Conservation (phyloP, 2,329 filamentous ascomycete species). For the Basipetospora chlamydospora region DNA sequence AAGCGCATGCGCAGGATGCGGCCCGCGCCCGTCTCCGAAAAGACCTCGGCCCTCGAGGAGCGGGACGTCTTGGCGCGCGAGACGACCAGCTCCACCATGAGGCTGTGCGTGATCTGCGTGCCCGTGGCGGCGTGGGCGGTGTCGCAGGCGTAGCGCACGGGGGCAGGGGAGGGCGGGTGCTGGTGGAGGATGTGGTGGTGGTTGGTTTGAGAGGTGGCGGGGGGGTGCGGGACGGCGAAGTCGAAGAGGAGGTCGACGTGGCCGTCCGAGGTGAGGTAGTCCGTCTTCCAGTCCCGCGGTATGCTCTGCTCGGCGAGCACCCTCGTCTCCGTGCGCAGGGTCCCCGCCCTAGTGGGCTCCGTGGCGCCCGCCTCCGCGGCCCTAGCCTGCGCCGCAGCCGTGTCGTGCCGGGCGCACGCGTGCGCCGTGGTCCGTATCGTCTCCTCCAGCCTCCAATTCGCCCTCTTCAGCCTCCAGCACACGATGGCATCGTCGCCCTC, state of each 20-base stretch:
- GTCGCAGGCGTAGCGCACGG: constrained; percentile 58
- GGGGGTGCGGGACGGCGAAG: constrained; percentile 47
- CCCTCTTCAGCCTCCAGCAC: constrained; percentile 77
- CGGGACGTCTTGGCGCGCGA: constrained; percentile 57
- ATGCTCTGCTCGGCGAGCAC: constrained; percentile 69
- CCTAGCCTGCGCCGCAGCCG: constrained; percentile 20
- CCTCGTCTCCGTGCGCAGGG: constrained; percentile 59
- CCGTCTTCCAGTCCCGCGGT: constrained; percentile 80
- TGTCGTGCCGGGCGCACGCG: constrained; percentile 62
- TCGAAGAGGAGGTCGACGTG: constrained; percentile 54
- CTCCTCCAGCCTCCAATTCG: constrained; percentile 90
- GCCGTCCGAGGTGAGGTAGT: constrained; percentile 36
- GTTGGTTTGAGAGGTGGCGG: constrained; percentile 23
- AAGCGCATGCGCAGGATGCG: constrained; percentile 90
- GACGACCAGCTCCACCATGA: constrained; percentile 87
- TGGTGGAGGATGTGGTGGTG: constrained; percentile 6
- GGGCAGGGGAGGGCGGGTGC: constrained; percentile 21
- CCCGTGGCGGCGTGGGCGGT: constrained; percentile 54
- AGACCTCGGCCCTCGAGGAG: constrained; percentile 50
- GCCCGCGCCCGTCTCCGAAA: constrained; percentile 78
- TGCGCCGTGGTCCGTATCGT: constrained; percentile 64
- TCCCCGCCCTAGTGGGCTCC: constrained; percentile 25
- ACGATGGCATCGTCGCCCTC: constrained; percentile 45
- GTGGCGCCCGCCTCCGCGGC: constrained; percentile 15
- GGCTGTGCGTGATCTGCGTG: constrained; percentile 66